Evolutionary conservation across 2,329 filamentous ascomycete species (phyloP).

Genomic region (Exserohilum rostratum): DNA sequence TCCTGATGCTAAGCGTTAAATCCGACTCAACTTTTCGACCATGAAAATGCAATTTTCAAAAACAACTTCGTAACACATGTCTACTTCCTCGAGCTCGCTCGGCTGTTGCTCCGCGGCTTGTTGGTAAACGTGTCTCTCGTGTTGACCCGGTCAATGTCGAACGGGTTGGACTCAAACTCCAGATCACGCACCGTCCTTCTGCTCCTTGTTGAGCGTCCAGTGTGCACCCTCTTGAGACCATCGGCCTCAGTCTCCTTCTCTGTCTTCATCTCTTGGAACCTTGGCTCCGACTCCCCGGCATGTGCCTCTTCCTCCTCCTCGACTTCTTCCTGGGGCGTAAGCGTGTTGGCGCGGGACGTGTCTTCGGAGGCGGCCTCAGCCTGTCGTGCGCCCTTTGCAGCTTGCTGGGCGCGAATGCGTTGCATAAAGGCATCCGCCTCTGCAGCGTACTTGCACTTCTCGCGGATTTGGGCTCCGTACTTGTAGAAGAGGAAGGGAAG

Average conservation of each 20-base stretch:
- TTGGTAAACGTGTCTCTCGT: slow-evolving; percentile 54
- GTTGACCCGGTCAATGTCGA: slow-evolving; percentile 56
- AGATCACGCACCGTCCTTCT: slow-evolving; percentile 31
- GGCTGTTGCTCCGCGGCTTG: slow-evolving; percentile 29
- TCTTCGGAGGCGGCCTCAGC: slow-evolving; percentile 22
- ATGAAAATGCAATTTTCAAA: slow-evolving; percentile 8
- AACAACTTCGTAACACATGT: slow-evolving; percentile 3
- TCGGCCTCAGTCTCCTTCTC: slow-evolving; percentile 37
- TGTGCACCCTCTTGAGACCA: slow-evolving; percentile 37
- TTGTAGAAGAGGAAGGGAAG: slow-evolving; percentile 79
- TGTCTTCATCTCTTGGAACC: slow-evolving; percentile 50
- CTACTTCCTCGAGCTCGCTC: slow-evolving; percentile 18
- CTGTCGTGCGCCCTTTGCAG: slow-evolving; percentile 20
- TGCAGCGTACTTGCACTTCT: slow-evolving; percentile 71
- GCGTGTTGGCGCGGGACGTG: slow-evolving; percentile 33
- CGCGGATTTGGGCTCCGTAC: slow-evolving; percentile 68
- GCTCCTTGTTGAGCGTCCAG: slow-evolving; percentile 36
- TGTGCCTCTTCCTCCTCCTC: slow-evolving; percentile 43
- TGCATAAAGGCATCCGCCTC: slow-evolving; percentile 68
- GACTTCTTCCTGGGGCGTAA: slow-evolving; percentile 30
- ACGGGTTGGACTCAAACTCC: slow-evolving; percentile 54
- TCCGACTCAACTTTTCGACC: slow-evolving; percentile 6
- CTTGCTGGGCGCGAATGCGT: slow-evolving; percentile 49
- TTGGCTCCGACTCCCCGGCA: slow-evolving; percentile 32
- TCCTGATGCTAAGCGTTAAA: slow-evolving; percentile 22